Percentiles rank a stretch among this genome's conserved stretches.
Evolutionary conservation across 768 basidiomycete genomes (phyloP).

Genomic region (Agrocybe praecox): DNA sequence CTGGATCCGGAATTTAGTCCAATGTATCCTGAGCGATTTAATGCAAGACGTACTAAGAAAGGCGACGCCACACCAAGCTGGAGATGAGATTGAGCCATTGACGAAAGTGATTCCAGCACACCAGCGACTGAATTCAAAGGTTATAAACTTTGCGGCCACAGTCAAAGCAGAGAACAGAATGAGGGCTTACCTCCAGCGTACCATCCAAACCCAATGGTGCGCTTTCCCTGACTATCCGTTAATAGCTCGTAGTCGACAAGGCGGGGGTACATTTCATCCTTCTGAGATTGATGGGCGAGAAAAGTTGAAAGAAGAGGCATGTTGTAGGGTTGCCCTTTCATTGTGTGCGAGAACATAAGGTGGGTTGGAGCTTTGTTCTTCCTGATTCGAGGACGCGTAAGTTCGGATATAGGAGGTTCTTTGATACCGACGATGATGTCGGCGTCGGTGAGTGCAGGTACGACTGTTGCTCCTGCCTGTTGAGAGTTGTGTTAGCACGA

Average conservation of each 20-base stretch:
- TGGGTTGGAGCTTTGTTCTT: conserved; percentile 48
- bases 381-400: conserved; percentile 36
- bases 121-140: conserved; percentile 70
- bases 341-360: conserved; percentile 92
- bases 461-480: conserved; percentile 80
- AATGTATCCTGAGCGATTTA: neutral
- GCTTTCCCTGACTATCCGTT: conserved; percentile 58
- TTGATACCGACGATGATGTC: conserved; percentile 90
- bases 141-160: neutral
- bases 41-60: conserved; percentile 62
- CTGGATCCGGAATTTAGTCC: conserved; percentile 32
- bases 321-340: conserved; percentile 87
- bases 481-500: neutral
- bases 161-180: neutral
- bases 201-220: conserved; percentile 91
- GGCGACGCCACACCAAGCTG: conserved; percentile 81
- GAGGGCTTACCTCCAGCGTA: conserved; percentile 79
- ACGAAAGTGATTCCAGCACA: conserved; percentile 76
- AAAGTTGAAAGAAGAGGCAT: conserved; percentile 75
- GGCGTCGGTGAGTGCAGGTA: conserved; percentile 51
- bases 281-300: conserved; percentile 29
- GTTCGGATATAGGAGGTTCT: conserved; percentile 71
- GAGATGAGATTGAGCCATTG: conserved; percentile 79
- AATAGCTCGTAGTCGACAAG: conserved; percentile 89
- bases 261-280: conserved; percentile 35